phyloP scores from a whole-genome alignment of 2,329 filamentous ascomycete species.

The Dactylonectria estremocensis region DNA sequence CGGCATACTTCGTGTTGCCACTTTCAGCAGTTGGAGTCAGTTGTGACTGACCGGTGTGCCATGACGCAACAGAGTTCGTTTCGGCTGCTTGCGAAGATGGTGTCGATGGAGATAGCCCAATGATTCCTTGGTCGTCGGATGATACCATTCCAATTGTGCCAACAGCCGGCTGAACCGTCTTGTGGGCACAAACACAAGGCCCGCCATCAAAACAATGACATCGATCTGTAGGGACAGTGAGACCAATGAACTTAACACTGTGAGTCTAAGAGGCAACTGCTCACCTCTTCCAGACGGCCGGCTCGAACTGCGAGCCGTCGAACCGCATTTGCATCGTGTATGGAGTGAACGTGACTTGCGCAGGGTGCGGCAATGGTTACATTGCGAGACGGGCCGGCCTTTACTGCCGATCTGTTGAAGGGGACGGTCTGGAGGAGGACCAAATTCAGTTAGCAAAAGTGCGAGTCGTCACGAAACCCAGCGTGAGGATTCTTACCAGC shows the following conservation, averaged over 20 bases:
- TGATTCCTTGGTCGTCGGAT: too few species aligned
- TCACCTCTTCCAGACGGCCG: slow-evolving; percentile 19
- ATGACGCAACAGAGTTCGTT: too few species aligned
- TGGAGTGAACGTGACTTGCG: slow-evolving; percentile 35
- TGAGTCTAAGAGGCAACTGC: not conserved
- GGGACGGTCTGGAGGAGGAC: slow-evolving; percentile 29
- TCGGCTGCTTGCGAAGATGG: too few species aligned
- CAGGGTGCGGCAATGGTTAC: slow-evolving; percentile 32
- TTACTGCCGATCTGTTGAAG: slow-evolving; percentile 35
- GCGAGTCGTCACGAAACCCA: too few species aligned
- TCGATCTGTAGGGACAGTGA: slow-evolving; percentile 1
- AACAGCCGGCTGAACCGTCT: not conserved
- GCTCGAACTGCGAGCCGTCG: slow-evolving; percentile 15
- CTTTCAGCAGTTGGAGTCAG: too few species aligned
- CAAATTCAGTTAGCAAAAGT: not conserved
- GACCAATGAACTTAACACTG: not conserved
- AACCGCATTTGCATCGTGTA: slow-evolving; percentile 36
- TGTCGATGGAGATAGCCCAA: too few species aligned
- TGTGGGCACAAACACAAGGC: slow-evolving; percentile 25
- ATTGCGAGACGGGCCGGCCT: slow-evolving; percentile 38
- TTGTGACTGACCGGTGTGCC: too few species aligned
- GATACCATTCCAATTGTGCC: not conserved
- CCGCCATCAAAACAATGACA: slow-evolving; percentile 28
- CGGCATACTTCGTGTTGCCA: too few species aligned
- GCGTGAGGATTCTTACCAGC: slow-evolving; percentile 23